Conservation (phyloP, 2,329 filamentous ascomycete genomes). For the Neobulgaria alba region DNA sequence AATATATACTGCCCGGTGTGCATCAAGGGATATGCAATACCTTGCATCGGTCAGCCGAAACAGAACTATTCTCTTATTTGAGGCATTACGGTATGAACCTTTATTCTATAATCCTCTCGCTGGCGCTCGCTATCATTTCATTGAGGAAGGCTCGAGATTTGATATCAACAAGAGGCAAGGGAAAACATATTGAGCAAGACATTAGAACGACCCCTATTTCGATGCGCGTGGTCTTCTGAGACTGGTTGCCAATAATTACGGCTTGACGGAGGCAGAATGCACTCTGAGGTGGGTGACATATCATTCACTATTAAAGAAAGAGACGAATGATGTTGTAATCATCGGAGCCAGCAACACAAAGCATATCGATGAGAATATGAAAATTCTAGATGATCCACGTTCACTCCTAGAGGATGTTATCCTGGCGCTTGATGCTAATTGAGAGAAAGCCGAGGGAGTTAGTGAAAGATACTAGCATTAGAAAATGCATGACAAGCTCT, state of each 20-base stretch:
- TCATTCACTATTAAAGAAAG: conserved; percentile 52
- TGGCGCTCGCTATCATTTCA: conserved; percentile 30
- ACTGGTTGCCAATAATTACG: conserved; percentile 56
- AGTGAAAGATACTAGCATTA: conserved; percentile 6
- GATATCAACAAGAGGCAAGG: conserved; percentile 40
- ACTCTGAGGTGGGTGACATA: conserved; percentile 67
- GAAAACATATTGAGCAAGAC: conserved; percentile 43
- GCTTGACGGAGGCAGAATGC: conserved; percentile 61
- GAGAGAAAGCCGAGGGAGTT: conserved; percentile 58
- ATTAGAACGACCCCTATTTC: conserved; percentile 55
- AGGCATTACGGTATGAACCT: conserved; percentile 51
- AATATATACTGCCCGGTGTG: conserved; percentile 28
- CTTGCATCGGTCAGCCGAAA: conserved; percentile 44
- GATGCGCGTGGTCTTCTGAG: conserved; percentile 62
- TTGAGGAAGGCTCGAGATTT: conserved; percentile 16
- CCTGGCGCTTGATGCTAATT: conserved; percentile 66
- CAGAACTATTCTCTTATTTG: conserved; percentile 49
- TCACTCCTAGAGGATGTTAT: conserved; percentile 72
- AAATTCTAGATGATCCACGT: conserved; percentile 52
- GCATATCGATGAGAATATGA: conserved; percentile 50
- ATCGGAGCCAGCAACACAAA: conserved; percentile 49
- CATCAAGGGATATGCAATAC: conserved; percentile 31
- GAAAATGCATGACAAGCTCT: too few species aligned
- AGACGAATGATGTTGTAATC: conserved; percentile 48
- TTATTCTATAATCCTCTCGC: conserved; percentile 54